Conservation (phyloP, 768 basidiomycete genomes). For the Rhodocollybia butyracea region DNA sequence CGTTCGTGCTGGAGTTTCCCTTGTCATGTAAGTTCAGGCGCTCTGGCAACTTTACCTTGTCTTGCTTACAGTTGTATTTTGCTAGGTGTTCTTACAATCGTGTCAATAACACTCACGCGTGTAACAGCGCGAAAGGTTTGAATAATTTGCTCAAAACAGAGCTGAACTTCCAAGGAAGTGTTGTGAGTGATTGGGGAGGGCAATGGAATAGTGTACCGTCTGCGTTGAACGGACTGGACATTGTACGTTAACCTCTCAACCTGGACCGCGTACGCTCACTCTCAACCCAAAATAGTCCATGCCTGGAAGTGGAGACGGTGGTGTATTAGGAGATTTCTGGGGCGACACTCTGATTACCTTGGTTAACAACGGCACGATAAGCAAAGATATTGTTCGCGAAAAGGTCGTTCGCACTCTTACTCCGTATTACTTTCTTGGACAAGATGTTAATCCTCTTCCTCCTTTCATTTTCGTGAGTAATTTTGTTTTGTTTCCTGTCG, state of each 20-base stretch:
- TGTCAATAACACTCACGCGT: conserved; percentile 43
- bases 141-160: conserved; percentile 46
- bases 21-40: conserved; percentile 22
- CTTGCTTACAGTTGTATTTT: background rate
- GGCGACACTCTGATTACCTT: conserved; percentile 26
- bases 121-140: conserved; percentile 38
- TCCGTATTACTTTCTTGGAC: conserved; percentile 29
- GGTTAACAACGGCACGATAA: conserved; percentile 47
- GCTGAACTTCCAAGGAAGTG: conserved; percentile 44
- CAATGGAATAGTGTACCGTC: conserved; percentile 4
- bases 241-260: background rate
- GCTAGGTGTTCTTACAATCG: conserved; percentile 21
- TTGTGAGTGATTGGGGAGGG: conserved; percentile 42
- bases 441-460: conserved; percentile 14
- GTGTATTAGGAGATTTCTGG: conserved; percentile 9
- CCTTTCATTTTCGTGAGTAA: background rate
- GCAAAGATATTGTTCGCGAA: conserved; percentile 44
- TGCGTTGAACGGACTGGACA: conserved; percentile 15
- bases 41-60: conserved; percentile 17
- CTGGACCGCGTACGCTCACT: background rate
- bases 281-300: conserved; percentile 1
- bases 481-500: background rate
- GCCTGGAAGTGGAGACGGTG: conserved; percentile 7
- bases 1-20: conserved; percentile 28
- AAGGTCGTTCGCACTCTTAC: conserved; percentile 60